Percentiles rank a stretch among this genome's conserved stretches.
phyloP scores from a whole-genome alignment of 768 basidiomycete species.

The Lanmaoa rubissima region DNA sequence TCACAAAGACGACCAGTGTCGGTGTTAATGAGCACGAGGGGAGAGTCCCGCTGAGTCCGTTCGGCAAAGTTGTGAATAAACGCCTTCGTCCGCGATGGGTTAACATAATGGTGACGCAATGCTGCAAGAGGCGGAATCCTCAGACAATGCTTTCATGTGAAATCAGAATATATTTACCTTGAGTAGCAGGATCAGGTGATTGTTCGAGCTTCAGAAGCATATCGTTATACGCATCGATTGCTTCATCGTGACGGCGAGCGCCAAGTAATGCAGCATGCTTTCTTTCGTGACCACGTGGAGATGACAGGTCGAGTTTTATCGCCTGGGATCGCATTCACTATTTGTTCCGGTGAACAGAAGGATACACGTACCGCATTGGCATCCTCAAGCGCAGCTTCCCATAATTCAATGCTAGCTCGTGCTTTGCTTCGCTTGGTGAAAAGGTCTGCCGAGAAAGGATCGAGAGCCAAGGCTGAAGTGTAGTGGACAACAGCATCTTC shows the following conservation, averaged over 20 bases:
- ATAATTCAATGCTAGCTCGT: too few species aligned
- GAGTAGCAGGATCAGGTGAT: too few species aligned
- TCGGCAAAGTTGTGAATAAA: too few species aligned
- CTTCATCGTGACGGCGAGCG: background rate
- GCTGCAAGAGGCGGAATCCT: background rate
- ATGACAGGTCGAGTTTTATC: background rate
- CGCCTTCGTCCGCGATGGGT: too few species aligned
- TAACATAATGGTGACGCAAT: too few species aligned
- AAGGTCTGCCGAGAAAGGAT: background rate
- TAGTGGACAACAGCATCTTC: background rate
- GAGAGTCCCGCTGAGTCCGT: too few species aligned
- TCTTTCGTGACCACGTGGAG: background rate
- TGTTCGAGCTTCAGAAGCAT: background rate
- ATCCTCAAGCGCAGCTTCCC: too few species aligned
- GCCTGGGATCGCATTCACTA: background rate
- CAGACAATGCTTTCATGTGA: too few species aligned
- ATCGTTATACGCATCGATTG: background rate
- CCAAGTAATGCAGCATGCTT: background rate
- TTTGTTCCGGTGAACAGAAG: background rate
- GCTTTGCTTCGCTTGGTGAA: background rate
- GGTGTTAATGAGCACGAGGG: too few species aligned
- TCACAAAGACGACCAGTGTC: too few species aligned
- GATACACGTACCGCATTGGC: background rate
- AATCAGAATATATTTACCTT: too few species aligned
- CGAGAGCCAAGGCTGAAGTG: background rate